Evolutionary conservation across 495 filamentous ascomycete species (phyloP).

Genomic region (Bacidia gigantensis): DNA sequence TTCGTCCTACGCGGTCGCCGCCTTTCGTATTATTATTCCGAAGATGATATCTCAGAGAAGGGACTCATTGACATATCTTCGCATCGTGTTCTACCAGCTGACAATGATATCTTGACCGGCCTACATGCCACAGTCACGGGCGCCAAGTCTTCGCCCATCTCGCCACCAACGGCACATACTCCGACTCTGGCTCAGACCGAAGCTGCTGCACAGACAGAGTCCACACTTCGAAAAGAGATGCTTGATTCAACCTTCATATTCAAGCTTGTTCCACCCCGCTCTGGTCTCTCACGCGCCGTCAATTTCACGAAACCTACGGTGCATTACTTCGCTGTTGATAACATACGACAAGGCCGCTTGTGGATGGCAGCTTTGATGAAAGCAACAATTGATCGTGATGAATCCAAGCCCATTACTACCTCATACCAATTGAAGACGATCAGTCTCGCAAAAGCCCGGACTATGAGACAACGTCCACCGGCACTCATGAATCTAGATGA

Average conservation of each 20-base stretch:
- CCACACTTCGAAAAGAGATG: conserved; percentile 19
- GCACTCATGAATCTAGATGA: conserved; percentile 66
- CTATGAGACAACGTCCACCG: conserved; percentile 76
- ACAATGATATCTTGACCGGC: conserved; percentile 77
- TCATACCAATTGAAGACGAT: conserved; percentile 96
- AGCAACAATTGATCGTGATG: conserved; percentile 92
- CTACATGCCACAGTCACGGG: conserved; percentile 87
- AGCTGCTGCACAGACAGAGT: conserved; percentile 23
- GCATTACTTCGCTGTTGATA: conserved; percentile 95
- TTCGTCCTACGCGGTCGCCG: conserved; percentile 86
- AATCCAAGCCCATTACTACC: conserved; percentile 58
- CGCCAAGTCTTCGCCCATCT: conserved; percentile 59
- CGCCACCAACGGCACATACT: conserved; percentile 50
- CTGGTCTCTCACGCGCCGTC: conserved; percentile 76
- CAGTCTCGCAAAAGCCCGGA: conserved; percentile 65
- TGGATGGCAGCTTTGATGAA: conserved; percentile 99
- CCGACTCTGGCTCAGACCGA: conserved; percentile 35
- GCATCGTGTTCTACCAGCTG: conserved; percentile 89
- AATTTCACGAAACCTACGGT: conserved; percentile 94
- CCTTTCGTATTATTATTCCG: conserved; percentile 91
- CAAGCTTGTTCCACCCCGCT: conserved; percentile 86
- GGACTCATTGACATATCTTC: conserved; percentile 95
- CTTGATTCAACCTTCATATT: conserved; percentile 76
- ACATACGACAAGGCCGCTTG: conserved; percentile 67
- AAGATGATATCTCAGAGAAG: conserved; percentile 79